phyloP scores from a whole-genome alignment of 345 rosid genomes.

The Litchi chinensis region DNA sequence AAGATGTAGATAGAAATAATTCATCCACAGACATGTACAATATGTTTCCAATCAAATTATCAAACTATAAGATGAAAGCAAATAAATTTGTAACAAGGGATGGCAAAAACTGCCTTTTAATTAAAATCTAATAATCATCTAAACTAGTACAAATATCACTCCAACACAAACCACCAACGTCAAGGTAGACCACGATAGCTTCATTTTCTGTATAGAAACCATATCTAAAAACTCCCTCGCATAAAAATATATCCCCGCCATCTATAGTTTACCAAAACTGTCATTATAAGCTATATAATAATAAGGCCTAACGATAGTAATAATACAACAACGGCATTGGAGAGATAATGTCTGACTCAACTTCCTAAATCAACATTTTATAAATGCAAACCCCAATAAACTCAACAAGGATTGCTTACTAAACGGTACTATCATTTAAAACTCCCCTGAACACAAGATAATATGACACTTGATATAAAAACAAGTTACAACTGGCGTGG shows the following conservation, averaged over 20 bases:
- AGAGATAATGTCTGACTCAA: slow-evolving; percentile 10
- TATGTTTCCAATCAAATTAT: not conserved
- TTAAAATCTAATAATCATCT: not conserved
- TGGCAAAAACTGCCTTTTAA: not conserved
- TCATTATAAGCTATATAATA: slow-evolving; percentile 12
- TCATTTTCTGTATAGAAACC: slow-evolving; percentile 6
- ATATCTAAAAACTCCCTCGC: slow-evolving; percentile 14
- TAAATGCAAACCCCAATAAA: slow-evolving; percentile 8
- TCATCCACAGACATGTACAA: not conserved
- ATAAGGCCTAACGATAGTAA: not conserved
- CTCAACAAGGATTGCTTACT: slow-evolving; percentile 7
- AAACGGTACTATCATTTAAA: slow-evolving; percentile 19
- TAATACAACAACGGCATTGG: not conserved
- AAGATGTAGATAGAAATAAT: not conserved
- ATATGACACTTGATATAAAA: slow-evolving; percentile 39
- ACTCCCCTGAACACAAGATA: slow-evolving; percentile 26
- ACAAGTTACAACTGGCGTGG: slow-evolving; percentile 44
- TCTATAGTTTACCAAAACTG: slow-evolving; percentile 19
- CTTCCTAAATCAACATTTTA: slow-evolving; percentile 10
- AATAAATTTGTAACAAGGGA: too few relatives aligned
- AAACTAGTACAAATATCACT: slow-evolving; percentile 3
- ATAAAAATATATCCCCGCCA: slow-evolving; percentile 4
- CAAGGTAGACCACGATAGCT: not conserved
- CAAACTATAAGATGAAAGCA: too few relatives aligned
- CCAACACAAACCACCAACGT: not conserved